Conservation (phyloP, 495 filamentous ascomycete genomes). For the Daldinia grandis region DNA sequence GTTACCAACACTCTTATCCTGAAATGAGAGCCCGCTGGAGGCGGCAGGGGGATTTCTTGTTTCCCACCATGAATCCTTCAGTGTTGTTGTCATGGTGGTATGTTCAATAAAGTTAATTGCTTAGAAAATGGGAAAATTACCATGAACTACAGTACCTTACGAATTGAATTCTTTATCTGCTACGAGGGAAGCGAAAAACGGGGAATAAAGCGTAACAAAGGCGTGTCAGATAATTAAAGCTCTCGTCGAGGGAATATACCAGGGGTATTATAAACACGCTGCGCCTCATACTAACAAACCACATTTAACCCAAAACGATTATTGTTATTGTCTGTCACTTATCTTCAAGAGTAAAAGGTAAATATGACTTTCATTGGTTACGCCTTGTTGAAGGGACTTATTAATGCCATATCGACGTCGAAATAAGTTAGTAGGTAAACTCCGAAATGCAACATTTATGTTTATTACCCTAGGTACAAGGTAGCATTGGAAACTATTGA, state of each 20-base stretch:
- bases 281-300: background rate
- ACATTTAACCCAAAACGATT: background rate
- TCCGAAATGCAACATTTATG: conserved; percentile 2
- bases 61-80: background rate
- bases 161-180: background rate
- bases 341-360: background rate
- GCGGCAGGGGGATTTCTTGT: background rate
- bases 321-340: background rate
- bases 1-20: background rate
- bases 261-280: background rate
- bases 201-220: background rate
- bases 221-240: conserved; percentile 3
- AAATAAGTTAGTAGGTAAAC: background rate
- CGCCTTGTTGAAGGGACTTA: background rate
- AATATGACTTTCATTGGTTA: background rate
- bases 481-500: background rate
- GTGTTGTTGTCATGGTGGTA: background rate
- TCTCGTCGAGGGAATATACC: background rate
- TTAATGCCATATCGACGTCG: background rate
- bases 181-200: background rate
- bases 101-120: background rate
- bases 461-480: too few relatives aligned
- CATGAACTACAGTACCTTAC: background rate
- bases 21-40: background rate
- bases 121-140: background rate